phyloP scores from a whole-genome alignment of 345 rosid genomes.

The Dipteronia sinensis region DNA sequence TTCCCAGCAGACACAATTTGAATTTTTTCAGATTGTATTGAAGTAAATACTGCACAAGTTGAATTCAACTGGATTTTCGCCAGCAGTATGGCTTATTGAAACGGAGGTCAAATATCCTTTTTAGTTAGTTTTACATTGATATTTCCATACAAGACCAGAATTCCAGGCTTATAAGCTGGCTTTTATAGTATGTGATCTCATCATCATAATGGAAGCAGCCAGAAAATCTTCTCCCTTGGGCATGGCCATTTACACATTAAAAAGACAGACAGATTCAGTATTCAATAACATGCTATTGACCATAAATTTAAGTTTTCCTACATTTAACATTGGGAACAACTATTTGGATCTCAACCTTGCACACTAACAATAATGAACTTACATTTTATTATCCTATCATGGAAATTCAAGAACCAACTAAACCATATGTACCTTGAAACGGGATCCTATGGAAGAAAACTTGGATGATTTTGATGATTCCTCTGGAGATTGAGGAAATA shows the following conservation, averaged over 20 bases:
- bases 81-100: not conserved
- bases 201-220: not conserved
- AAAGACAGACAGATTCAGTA: not conserved
- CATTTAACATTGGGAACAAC: not conserved
- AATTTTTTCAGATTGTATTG: not conserved
- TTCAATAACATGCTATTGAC: not conserved
- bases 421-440: slow-evolving; percentile 75
- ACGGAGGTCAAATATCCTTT: not conserved
- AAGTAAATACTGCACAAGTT: not conserved
- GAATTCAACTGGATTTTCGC: not conserved
- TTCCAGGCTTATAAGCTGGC: too few relatives aligned
- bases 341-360: slow-evolving; percentile 8
- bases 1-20: not conserved
- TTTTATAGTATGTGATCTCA: not conserved
- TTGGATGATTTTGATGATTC: slow-evolving; percentile 95
- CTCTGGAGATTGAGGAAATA: slow-evolving; percentile 87
- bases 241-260: not conserved
- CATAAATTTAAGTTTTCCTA: not conserved
- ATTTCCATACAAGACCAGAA: too few relatives aligned
- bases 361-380: not conserved
- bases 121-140: too few relatives aligned
- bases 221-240: not conserved
- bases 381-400: not conserved
- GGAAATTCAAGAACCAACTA: slow-evolving; percentile 11
- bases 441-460: slow-evolving; percentile 97